These are phyloP conservation scores for Globomyces sp. DNA, from an alignment of 371 early-diverging fungal genomes.

Conservation along the genomic window DNA sequence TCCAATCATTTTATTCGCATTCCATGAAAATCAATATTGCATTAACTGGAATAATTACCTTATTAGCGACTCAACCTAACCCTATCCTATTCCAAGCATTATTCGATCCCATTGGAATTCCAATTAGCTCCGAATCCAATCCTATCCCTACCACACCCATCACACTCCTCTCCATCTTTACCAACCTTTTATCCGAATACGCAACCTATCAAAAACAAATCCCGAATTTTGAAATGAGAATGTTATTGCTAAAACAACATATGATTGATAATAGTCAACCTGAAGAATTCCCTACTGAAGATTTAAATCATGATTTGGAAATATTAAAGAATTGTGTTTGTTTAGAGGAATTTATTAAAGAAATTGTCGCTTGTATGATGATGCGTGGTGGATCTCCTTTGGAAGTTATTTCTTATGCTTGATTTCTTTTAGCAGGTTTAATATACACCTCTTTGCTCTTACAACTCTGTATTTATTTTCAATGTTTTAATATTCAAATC, in stretches of 20 bases:
- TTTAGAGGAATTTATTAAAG: constrained; percentile 87
- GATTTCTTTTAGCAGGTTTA: background rate
- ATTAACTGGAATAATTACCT: constrained; percentile 82
- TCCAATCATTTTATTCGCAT: constrained; percentile 72
- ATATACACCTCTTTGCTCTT: too few species aligned
- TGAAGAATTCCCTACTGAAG: constrained; percentile 16
- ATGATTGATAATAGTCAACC: constrained; percentile 14
- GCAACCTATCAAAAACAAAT: constrained; percentile 26
- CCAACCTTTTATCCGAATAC: constrained; percentile 34
- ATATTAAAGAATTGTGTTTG: constrained; percentile 81
- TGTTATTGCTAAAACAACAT: constrained; percentile 22
- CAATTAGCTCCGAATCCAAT: constrained; percentile 21
- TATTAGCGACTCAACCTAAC: constrained; percentile 57
- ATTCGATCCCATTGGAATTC: constrained; percentile 13
- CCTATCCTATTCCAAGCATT: constrained; percentile 41
- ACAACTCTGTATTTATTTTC: background rate
- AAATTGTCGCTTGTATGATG: constrained; percentile 75
- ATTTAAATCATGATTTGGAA: constrained; percentile 37
- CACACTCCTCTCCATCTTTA: constrained; percentile 26
- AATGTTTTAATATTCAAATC: background rate
- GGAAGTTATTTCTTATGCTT: constrained; percentile 8
- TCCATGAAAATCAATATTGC: constrained; percentile 86
- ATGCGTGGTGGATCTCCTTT: constrained; percentile 12
- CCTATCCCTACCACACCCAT: constrained; percentile 17
- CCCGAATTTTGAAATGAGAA: constrained; percentile 21